phyloP scores from a whole-genome alignment of 495 filamentous ascomycete species.

The Xeromyces bisporus region DNA sequence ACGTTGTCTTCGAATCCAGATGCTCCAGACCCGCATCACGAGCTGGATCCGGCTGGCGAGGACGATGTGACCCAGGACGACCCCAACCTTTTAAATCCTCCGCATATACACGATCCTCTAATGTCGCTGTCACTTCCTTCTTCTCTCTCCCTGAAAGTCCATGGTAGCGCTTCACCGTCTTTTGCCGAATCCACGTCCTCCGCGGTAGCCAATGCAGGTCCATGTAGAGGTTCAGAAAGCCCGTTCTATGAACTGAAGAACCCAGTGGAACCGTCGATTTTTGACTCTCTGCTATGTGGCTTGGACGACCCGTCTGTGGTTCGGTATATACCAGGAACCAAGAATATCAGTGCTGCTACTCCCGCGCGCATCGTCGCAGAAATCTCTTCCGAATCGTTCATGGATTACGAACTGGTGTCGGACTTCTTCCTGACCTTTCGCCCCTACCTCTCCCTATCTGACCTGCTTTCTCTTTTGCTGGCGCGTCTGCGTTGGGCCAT shows the following conservation, averaged over 20 bases:
- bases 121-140: slow-evolving; percentile 25
- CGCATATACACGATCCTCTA: slow-evolving; percentile 35
- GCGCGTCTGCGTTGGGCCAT: slow-evolving; percentile 81
- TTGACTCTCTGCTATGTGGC: slow-evolving; percentile 54
- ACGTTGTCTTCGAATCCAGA: too few relatives aligned
- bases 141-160: slow-evolving; percentile 6
- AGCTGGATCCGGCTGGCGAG: slow-evolving; percentile 66
- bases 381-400: slow-evolving; percentile 86
- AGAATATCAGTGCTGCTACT: slow-evolving; percentile 74
- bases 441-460: slow-evolving; percentile 56
- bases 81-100: too few relatives aligned
- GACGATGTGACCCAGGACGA: too few relatives aligned
- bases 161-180: slow-evolving; percentile 15
- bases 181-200: slow-evolving; percentile 32
- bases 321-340: slow-evolving; percentile 53
- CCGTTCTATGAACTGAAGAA: slow-evolving; percentile 27
- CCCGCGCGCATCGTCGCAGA: slow-evolving; percentile 89
- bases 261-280: slow-evolving; percentile 44
- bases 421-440: slow-evolving; percentile 97
- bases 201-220: slow-evolving; percentile 24
- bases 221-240: slow-evolving; percentile 13
- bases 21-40: slow-evolving; percentile 73
- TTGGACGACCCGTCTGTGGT: slow-evolving; percentile 71
- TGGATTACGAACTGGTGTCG: slow-evolving; percentile 94
- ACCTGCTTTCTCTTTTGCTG: slow-evolving; percentile 67